A percentile compares a stretch with the other conserved stretches of the same genome.
Evolutionary conservation across 768 basidiomycete species (phyloP).

Genomic region (Termitomyces titanicus): DNA sequence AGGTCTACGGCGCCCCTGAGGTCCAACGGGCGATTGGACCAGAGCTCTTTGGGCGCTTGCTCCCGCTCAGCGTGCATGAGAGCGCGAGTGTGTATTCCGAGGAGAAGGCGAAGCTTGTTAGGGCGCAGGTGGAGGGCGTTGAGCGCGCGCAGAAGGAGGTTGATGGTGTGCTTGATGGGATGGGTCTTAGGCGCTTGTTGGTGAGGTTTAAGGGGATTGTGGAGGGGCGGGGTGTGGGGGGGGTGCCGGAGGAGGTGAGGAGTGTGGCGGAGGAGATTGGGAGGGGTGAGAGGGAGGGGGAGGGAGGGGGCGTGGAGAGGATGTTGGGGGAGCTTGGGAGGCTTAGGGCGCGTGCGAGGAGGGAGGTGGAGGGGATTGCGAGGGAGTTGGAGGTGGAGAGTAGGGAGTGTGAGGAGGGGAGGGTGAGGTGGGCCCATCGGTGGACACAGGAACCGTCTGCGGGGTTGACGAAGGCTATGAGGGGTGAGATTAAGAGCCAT

Average conservation of each 20-base stretch:
- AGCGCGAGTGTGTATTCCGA: conserved; percentile 96
- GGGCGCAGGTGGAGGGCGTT: conserved; percentile 83
- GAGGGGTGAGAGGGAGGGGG: conserved; percentile 68
- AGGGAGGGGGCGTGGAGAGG: conserved; percentile 56
- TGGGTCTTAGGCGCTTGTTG: conserved; percentile 74
- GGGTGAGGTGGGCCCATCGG: conserved; percentile 81
- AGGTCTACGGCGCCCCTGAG: conserved; percentile 86
- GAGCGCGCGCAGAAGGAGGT: conserved; percentile 82
- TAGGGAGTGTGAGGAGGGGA: conserved; percentile 82
- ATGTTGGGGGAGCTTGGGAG: conserved; percentile 55
- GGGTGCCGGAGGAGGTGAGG: conserved; percentile 66
- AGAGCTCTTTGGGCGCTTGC: conserved; percentile 82
- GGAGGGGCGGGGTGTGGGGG: conserved; percentile 60
- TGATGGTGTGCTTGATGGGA: conserved; percentile 72
- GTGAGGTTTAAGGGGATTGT: conserved; percentile 68
- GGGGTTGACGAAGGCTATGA: conserved; percentile 60
- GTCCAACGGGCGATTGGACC: conserved; percentile 94
- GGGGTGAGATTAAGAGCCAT: conserved; percentile 80
- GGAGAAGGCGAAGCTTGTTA: conserved; percentile 92
- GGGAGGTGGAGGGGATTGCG: conserved; percentile 58
- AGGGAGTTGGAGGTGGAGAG: conserved; percentile 78
- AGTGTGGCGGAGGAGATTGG: conserved; percentile 74
- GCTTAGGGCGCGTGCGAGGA: conserved; percentile 53
- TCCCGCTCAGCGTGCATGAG: conserved; percentile 94
- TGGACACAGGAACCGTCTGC: conserved; percentile 89